These are phyloP conservation scores for Pythium dissotocum DNA, from an alignment of 352 stramenopile species.

Conservation along the genomic window DNA sequence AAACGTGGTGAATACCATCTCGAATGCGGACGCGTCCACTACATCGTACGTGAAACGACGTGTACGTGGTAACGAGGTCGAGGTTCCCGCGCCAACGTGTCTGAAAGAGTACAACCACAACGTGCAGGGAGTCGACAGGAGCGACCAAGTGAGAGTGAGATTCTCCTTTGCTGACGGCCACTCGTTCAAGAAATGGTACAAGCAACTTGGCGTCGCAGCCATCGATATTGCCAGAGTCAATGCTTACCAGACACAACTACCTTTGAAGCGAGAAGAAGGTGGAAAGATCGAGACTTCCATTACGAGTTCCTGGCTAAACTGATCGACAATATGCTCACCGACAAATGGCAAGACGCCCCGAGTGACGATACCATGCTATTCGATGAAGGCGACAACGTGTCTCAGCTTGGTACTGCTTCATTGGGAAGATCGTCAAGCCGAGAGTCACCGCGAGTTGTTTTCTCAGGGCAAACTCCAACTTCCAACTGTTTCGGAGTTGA, in stretches of 20 bases:
- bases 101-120: slow-evolving; percentile 34
- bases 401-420: too few relatives aligned
- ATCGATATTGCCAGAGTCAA: slow-evolving; percentile 34
- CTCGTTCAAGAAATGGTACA: slow-evolving; percentile 38
- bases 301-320: slow-evolving; percentile 24
- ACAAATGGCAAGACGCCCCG: slow-evolving; percentile 24
- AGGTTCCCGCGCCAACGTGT: slow-evolving; percentile 5
- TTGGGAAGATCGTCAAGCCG: too few relatives aligned
- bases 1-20: slow-evolving; percentile 28
- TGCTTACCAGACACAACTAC: slow-evolving; percentile 22
- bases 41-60: slow-evolving; percentile 9
- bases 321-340: slow-evolving; percentile 19
- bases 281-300: slow-evolving; percentile 22
- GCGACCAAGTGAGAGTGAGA: slow-evolving; percentile 31
- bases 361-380: neutral
- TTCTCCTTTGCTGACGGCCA: slow-evolving; percentile 33
- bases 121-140: slow-evolving; percentile 36
- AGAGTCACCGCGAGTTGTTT: neutral
- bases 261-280: slow-evolving; percentile 1
- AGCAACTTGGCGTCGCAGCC: slow-evolving; percentile 27
- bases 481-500: neutral
- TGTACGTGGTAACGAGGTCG: slow-evolving; percentile 7
- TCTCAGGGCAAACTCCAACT: too few relatives aligned
- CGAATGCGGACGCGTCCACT: slow-evolving; percentile 24
- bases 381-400: neutral